Evolutionary conservation across 345 rosid species (phyloP).

Genomic region (Pistacia atlantica): DNA sequence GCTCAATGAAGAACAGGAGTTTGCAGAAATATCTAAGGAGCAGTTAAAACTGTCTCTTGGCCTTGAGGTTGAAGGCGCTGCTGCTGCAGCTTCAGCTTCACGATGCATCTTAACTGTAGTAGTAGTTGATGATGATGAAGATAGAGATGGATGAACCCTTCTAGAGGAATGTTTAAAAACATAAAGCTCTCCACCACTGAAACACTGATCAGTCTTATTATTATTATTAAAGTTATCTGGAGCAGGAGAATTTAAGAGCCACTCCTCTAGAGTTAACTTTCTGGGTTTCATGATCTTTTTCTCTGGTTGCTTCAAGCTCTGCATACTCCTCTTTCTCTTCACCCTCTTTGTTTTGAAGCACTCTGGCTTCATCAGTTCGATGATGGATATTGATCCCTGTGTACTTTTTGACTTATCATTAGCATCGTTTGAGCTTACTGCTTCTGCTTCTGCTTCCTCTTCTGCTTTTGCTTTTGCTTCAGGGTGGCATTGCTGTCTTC

Average conservation of each 20-base stretch:
- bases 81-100: background rate
- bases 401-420: conserved; percentile 1
- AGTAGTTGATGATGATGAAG: background rate
- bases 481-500: background rate
- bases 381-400: conserved; percentile 4
- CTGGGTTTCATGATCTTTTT: conserved; percentile 2
- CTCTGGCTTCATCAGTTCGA: conserved; percentile 27
- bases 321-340: conserved; percentile 11
- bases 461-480: background rate
- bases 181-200: conserved; percentile 29
- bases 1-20: conserved; percentile 10
- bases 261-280: conserved; percentile 39
- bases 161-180: conserved; percentile 24
- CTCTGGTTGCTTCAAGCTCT: background rate
- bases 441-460: too few relatives aligned
- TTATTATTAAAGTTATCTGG: conserved; percentile 2
- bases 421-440: background rate
- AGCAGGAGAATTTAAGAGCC: conserved; percentile 35
- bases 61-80: background rate
- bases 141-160: conserved; percentile 24
- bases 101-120: too few relatives aligned
- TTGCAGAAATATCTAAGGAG: conserved; percentile 11
- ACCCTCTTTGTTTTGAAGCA: conserved; percentile 23
- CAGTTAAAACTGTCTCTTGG: background rate
- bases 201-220: conserved; percentile 8